Evolutionary conservation across 2,329 filamentous ascomycete species (phyloP), one percentile per base, ranked within the genome.

Genomic region (Arachnomyces sp.): DNA sequence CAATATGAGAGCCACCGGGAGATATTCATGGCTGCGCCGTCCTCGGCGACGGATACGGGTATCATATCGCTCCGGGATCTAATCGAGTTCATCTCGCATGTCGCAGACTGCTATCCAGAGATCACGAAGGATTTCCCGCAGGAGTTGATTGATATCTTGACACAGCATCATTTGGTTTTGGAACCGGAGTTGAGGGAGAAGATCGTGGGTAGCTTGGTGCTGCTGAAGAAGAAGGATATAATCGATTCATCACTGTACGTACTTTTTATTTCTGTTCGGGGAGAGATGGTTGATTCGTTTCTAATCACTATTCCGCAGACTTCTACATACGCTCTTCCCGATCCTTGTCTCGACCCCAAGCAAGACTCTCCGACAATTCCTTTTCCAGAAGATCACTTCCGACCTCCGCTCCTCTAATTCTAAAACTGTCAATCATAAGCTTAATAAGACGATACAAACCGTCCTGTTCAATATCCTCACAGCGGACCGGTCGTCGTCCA

Each of bases 361-460:
- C 67, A 98, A 98, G 63, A 81, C 83, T 3, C 73, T 98, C 28
- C 81, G 92, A 34, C 77, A 81, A 30, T 71, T 95, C 9, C 72
- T 96, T n/a, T 77, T 92, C 74, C 74, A 81, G 52, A 95, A 94
- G 64, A 94, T 96, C 45, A 71, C 96, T 28, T 89, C 84, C 50
- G 92, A 98, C 59, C 71, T 98, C 53, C 80, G 90, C 44, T 82
- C 84, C 38, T 82, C 86, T 1, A 98, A 98, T 65, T 76, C 81
- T 2, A 94, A 92, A 64, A 67, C 81, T 7, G 90, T 79, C 40
- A 95, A 98, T 57, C 92, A 98, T 67, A 84, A 82, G 42, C 76
- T 98, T 39, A 98, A 98, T 65, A 79, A 85, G 39, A 92, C 85
- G 3, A 84, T 96, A 44, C 92, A 98, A 63, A 93, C 85, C 2